Evolutionary conservation across 2,329 filamentous ascomycete species (phyloP), one percentile per base, ranked within the genome.

Genomic region (Fusarium sp.): DNA sequence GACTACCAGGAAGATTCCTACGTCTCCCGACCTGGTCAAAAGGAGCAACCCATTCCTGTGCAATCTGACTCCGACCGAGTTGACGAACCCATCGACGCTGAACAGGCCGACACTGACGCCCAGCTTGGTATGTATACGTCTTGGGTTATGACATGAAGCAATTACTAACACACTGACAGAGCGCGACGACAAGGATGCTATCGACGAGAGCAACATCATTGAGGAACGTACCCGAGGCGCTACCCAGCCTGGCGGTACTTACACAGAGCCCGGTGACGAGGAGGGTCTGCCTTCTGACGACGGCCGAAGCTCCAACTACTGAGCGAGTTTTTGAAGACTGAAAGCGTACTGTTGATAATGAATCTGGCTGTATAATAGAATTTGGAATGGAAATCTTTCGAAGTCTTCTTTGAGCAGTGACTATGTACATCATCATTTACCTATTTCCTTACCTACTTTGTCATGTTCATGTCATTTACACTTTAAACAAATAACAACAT

Each of bases 161-260:
- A 19, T 26, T 5, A 7, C 30, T 72, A 32, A 71, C 5, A 7
- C 3, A 7, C 0, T n/a, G 0, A 7, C 2, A 72, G 70, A 66
- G 20, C 65, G 62, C 0, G 65, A 69, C 15, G 70, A 72, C 1
- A 44, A 58, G 15, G 70, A 72, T 20, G 70, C 56, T 28, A 67
- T 65, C 6, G 65, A 71, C 28, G 37, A 60, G 47, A 65, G 54
- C 22, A 72, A 72, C 44, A 71, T 72, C 4, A 53, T 72, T 1
- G 43, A 72, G 9, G 67, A 67, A 17, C 53, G 67, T 17, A 72
- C 70, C 5, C 54, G 70, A 20, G 55, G 68, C 10, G 67, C 67
- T 24, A 22, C 63, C 1, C 59, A 71, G 49, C 58, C 67, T n/a
- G 28, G 50, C 1, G 65, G 70, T 3, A 64, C 65, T 5, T 71